Conservation (phyloP, 1,139 yeast genomes). For the Taphrina betulina region DNA sequence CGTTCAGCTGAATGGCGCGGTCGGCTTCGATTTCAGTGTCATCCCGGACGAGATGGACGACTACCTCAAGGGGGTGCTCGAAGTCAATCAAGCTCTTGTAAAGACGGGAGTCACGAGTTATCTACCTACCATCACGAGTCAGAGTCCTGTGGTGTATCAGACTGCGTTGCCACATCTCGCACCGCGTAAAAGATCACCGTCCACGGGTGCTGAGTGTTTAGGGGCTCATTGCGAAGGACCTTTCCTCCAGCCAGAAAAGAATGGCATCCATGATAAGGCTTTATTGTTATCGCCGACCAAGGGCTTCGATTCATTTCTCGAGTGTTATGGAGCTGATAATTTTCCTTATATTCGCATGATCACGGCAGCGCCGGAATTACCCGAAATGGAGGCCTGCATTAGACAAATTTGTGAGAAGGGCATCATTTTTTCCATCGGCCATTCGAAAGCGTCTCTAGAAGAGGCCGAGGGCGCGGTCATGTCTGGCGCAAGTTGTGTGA, state of each 20-base stretch:
- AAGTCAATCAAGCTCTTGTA: constrained; percentile 45
- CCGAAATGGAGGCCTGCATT: constrained; percentile 55
- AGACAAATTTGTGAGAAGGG: constrained; percentile 47
- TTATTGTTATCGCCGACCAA: constrained; percentile 54
- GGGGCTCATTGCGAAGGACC: constrained; percentile 72
- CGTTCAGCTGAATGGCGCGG: constrained; percentile 62
- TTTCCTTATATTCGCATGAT: constrained; percentile 53
- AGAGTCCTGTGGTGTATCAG: constrained; percentile 54
- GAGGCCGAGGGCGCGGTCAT: constrained; percentile 54
- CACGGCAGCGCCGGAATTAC: constrained; percentile 64
- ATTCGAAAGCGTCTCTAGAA: constrained; percentile 54
- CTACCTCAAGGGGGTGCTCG: constrained; percentile 40
- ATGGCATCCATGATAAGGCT: constrained; percentile 56
- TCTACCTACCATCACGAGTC: constrained; percentile 64
- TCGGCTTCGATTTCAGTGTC: constrained; percentile 58
- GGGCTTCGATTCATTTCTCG: constrained; percentile 46
- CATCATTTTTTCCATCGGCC: constrained; percentile 58
- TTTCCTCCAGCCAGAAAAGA: constrained; percentile 55
- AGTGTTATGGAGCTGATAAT: constrained; percentile 53
- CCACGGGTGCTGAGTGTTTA: constrained; percentile 52
- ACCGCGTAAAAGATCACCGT: constrained; percentile 46
- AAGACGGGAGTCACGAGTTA: constrained; percentile 59
- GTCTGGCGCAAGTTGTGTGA: constrained; percentile 60
- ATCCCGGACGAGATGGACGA: constrained; percentile 46
- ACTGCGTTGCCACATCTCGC: constrained; percentile 54